Evolutionary conservation across 257 asterid species (phyloP).

Genomic region (Avicennia marina): DNA sequence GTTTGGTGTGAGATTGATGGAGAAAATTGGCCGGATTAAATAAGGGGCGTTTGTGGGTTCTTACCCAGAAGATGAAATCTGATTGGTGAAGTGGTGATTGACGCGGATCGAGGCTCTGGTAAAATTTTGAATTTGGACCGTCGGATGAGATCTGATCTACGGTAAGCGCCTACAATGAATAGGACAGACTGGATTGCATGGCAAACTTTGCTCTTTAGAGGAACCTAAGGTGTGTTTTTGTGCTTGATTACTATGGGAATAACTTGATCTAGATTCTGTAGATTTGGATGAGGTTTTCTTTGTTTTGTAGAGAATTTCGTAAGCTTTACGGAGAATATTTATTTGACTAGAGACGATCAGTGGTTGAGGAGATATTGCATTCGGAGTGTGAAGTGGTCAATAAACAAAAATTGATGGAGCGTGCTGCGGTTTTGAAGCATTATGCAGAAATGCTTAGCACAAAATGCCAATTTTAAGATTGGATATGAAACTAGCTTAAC

Average conservation of each 20-base stretch:
- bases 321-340: slow-evolving; percentile 39
- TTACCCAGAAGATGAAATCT: slow-evolving; percentile 30
- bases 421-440: slow-evolving; percentile 25
- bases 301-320: slow-evolving; percentile 36
- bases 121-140: slow-evolving; percentile 62
- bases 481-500: slow-evolving; percentile 18
- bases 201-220: slow-evolving; percentile 22
- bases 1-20: slow-evolving; percentile 16
- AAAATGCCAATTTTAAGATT: slow-evolving; percentile 9
- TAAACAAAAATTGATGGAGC: slow-evolving; percentile 18
- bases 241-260: slow-evolving; percentile 45
- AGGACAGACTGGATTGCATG: slow-evolving; percentile 33
- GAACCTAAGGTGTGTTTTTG: slow-evolving; percentile 58
- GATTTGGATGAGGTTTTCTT: slow-evolving; percentile 25
- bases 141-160: slow-evolving; percentile 56
- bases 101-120: slow-evolving; percentile 51
- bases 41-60: slow-evolving; percentile 27
- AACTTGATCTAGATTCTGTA: slow-evolving; percentile 29
- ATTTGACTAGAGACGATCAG: neutral
- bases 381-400: slow-evolving; percentile 48
- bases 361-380: slow-evolving; percentile 32
- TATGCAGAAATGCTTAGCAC: slow-evolving; percentile 25
- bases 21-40: slow-evolving; percentile 43
- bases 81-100: slow-evolving; percentile 48
- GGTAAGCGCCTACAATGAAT: slow-evolving; percentile 28